Evolutionary conservation across 2,329 filamentous ascomycete genomes (phyloP).

Genomic region (Bipolaris oryzae): DNA sequence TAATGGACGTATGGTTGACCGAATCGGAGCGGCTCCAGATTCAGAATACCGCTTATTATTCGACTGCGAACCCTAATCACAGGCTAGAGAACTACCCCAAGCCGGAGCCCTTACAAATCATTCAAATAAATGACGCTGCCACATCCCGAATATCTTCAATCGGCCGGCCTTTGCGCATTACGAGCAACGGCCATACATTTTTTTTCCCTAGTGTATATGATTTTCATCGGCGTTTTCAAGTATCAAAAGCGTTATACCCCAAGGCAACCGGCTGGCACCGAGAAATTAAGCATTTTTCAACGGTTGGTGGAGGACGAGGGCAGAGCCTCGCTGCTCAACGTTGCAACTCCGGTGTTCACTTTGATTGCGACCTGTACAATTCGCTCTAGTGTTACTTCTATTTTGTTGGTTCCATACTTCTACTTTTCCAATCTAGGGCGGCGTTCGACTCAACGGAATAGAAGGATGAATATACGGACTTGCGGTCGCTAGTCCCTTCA

Average conservation of each 20-base stretch:
- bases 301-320: conserved; percentile 12
- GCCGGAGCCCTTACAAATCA: background rate
- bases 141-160: background rate
- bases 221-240: conserved; percentile 11
- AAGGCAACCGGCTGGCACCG: conserved; percentile 26
- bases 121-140: background rate
- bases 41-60: background rate
- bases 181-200: conserved; percentile 8
- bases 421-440: background rate
- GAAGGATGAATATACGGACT: conserved; percentile 4
- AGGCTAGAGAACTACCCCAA: background rate
- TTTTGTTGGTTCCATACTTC: background rate
- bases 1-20: background rate
- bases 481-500: conserved; percentile 2
- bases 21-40: background rate
- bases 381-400: conserved; percentile 6
- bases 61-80: background rate
- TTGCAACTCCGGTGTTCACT: conserved; percentile 5
- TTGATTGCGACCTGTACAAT: conserved; percentile 11
- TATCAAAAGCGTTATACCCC: conserved; percentile 25
- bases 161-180: background rate
- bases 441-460: conserved; percentile 6
- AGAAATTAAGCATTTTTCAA: conserved; percentile 15
- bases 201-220: conserved; percentile 8
- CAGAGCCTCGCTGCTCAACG: conserved; percentile 12